A percentile compares a stretch with the other conserved stretches of the same genome.
Conservation (phyloP, 306 rosid species). For the Cajanus cajan region DNA sequence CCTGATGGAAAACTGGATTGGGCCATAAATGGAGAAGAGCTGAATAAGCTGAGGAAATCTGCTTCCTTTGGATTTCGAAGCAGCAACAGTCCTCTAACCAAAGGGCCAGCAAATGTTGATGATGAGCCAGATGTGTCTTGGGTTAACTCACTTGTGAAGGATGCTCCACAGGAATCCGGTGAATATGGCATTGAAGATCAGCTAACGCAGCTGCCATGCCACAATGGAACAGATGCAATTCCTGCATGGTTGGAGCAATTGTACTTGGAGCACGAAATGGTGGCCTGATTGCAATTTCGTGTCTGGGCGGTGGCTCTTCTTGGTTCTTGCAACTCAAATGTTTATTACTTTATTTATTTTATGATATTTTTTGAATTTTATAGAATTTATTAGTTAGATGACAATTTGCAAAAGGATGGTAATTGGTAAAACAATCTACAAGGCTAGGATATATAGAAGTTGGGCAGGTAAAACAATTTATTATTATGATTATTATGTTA, state of each 20-base stretch:
- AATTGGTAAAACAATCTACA: slow-evolving; percentile 11
- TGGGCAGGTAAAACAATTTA: too few relatives aligned
- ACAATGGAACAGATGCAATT: slow-evolving; percentile 48
- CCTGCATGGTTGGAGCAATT: slow-evolving; percentile 81
- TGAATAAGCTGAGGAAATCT: slow-evolving; percentile 71
- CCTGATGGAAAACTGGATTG: slow-evolving; percentile 69
- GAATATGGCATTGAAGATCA: slow-evolving; percentile 44
- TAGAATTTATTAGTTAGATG: slow-evolving; percentile 48
- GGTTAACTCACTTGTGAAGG: slow-evolving; percentile 74
- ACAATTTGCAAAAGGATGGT: slow-evolving; percentile 32
- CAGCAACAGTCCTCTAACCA: slow-evolving; percentile 35
- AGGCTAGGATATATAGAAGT: slow-evolving; percentile 30
- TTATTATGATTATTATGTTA: too few relatives aligned
- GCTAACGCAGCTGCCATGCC: slow-evolving; percentile 46
- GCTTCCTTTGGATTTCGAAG: slow-evolving; percentile 71
- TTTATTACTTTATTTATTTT: slow-evolving; percentile 29
- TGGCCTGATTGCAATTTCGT: slow-evolving; percentile 41
- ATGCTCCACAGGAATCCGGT: slow-evolving; percentile 42
- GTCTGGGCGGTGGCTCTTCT: slow-evolving; percentile 12
- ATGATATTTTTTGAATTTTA: slow-evolving; percentile 48
- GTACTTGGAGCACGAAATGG: slow-evolving; percentile 80
- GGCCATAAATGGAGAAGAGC: slow-evolving; percentile 66
- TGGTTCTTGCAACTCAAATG: slow-evolving; percentile 31
- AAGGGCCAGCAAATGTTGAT: slow-evolving; percentile 13
- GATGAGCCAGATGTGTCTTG: slow-evolving; percentile 72